Base-by-base conservation (phyloP, 805 yeast species). In the Candida insectalens region DNA sequence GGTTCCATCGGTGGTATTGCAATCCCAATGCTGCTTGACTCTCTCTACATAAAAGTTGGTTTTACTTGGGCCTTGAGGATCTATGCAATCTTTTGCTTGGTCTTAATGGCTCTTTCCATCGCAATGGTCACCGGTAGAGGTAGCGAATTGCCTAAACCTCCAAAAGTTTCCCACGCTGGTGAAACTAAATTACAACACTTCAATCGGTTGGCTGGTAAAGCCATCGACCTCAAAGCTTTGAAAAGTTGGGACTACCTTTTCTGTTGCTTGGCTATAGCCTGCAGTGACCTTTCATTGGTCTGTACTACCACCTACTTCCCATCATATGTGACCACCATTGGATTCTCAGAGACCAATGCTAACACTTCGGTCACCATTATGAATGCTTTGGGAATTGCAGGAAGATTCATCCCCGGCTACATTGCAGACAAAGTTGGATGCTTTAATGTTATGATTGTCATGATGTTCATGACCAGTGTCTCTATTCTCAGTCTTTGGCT, bases 41-140 rank as follows among this genome's bases (percentile, higher is more conserved):
- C 53, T 26, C 46, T 73, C 17, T 73, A 66, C 41, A 40, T 43
- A 2, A 49, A 51, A 27, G 65, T 67, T 22, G 78, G 77, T 0
- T 74, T 63, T 41, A 56, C 52, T 10, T 73, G 78, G 78, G 72
- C 77, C 2, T 59, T 72, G 26, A 55, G 79, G 43, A 60, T 65
- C 6, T 44, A 71, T 19, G 68, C 72, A 3, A 59, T 70, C 28
- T 42, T 72, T 17, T 66, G 68, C 40, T 38, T 62, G 10, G 53
- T 42, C 3, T 14, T 32, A n/a, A 27, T 26, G 26, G 19, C 60
- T 40, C 51, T 68, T 37, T 60, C 77, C 1, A 69, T 74, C 5
- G 70, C 66, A 38, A 63, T 72, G 2, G 46, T 69, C 26, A 60
- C 60, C 17, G 49, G 58, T 26, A 59, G 72, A 45, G 45, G 64